Percentiles rank a stretch among this genome's conserved stretches.
phyloP scores from a whole-genome alignment of 176 grass and related monocot genomes.

The Rhynchospora breviuscula region DNA sequence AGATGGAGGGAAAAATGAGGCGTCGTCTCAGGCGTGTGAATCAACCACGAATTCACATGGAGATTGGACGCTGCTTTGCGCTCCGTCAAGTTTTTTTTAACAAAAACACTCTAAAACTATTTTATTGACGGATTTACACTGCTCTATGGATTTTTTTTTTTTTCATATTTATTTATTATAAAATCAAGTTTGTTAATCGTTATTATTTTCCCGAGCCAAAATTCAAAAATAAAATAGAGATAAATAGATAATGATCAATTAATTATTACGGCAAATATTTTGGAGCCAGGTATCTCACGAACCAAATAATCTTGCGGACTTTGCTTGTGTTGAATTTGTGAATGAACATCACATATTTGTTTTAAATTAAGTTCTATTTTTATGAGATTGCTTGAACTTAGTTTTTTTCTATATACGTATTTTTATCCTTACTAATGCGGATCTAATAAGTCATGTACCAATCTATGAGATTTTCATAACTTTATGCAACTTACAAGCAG shows the following conservation, averaged over 20 bases:
- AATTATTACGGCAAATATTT: too few species aligned
- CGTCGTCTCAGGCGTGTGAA: constrained; percentile 18
- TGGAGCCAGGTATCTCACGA: too few species aligned
- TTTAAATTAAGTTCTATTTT: not conserved
- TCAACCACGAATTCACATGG: too few species aligned
- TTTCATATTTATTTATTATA: not conserved
- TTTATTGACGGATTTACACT: not conserved
- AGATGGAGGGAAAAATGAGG: not conserved
- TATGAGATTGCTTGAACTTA: not conserved
- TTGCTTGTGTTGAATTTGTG: not conserved
- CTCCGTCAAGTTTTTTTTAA: not conserved
- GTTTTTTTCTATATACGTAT: too few species aligned
- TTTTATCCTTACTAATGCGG: too few species aligned
- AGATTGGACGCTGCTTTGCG: not conserved
- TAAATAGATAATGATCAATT: too few species aligned
- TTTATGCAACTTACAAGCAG: too few species aligned
- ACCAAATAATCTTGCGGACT: not conserved
- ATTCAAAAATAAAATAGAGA: not conserved
- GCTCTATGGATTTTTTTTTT: not conserved
- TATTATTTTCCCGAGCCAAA: not conserved
- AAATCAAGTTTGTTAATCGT: not conserved
- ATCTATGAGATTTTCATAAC: too few species aligned
- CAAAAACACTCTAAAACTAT: not conserved
- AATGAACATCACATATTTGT: not conserved
- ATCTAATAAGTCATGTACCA: too few species aligned